Evolutionary conservation across 2,329 filamentous ascomycete genomes (phyloP), one percentile per base, ranked within the genome.

Genomic region (Graphilbum sp.): DNA sequence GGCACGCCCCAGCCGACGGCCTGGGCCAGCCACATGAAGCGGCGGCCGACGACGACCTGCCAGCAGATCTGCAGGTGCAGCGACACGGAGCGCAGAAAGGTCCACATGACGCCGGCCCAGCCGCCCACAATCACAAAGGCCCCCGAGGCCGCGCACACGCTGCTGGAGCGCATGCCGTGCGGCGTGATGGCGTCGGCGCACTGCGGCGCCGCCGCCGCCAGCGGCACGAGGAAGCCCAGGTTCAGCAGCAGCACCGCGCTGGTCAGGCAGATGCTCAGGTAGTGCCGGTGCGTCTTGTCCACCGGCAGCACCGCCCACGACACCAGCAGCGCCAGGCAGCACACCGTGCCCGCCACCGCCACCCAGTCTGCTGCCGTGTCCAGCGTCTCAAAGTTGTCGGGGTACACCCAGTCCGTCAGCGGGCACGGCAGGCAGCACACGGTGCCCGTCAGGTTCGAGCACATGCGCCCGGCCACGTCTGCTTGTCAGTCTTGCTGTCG

Each of bases 41-140:
- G 81, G 33, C 76, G 72, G 30, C 90, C 90, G 4, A 93, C 82
- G 8, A 88, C 75, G 25, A 92, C 69, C 56, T 96, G 86, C 90
- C 90, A 98, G 64, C 87, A 95, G 46, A 98, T 95, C 57, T 96
- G 90, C 20, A 98, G 74, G 57, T 98, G 90, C 49, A 98, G 78
- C 5, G 86, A 93, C 25, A 96, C 61, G 0, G 88, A 82, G 45
- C 90, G 76, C 43, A 95, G 69, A 54, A 95, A 93, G 45, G 87
- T 75, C 88, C 90, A 98, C 57, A 93, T 76, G 24, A 85, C 74
- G 34, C 78, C 82, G 23, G 75, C 71, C 69, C 87, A 83, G 32
- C 87, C 90, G 38, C 90, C 90, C 23, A 87, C 72, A 36, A 96
- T 69, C 36, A 98, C 62, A 46, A 95, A 78, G 1, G 85, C 71